Base-by-base conservation (phyloP, 108 stramenopile species). In the Stephanodiscus minutulus region DNA sequence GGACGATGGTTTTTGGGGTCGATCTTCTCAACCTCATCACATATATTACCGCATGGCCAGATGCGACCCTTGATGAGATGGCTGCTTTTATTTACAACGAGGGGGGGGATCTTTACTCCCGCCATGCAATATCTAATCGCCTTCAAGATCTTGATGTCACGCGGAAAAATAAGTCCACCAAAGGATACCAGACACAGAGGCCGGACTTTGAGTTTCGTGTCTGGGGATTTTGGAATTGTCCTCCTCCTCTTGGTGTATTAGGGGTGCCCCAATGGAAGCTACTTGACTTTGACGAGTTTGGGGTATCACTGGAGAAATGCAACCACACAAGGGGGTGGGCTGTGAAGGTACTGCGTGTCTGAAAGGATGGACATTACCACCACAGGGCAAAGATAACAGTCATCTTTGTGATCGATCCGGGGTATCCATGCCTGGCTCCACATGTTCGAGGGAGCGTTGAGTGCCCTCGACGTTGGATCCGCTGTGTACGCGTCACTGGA, bases 261-360 rank as follows among this genome's bases (percentile, higher is more conserved):
- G 31, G n/a, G 3, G 66, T 67, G 28, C 53, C 52, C 0, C 54
- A 54, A 0, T 11, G 28, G 1, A 67, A 67, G 36, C 52, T 37
- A 10, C 18, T 67, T 55, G 66, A 55, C 36, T 29, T 67, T 55
- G 66, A 67, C 20, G 66, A 67, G 15, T 67, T 67, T 37, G 66
- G 66, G 1, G 35, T 69, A 4, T 15, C 25, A 0, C 18, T 57
- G 9, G 68, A 69, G 25, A 57, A 49, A 21, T 69, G 68, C 39
- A 69, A 69, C 41, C 17, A 46, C 5, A 69, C 5, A 0, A 1
- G 20, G 25, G 68, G 68, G 1, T 69, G 31, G 35, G 37, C 68
- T 0, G 6, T 59, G 7, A 29, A 15, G 31, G 17, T 18, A 15
- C 24, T 46, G 18, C 22, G 68, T 13, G 54, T 69, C 4, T 5